Base-by-base conservation (phyloP, 331 rosid species). In the Pyracantha coccinea region DNA sequence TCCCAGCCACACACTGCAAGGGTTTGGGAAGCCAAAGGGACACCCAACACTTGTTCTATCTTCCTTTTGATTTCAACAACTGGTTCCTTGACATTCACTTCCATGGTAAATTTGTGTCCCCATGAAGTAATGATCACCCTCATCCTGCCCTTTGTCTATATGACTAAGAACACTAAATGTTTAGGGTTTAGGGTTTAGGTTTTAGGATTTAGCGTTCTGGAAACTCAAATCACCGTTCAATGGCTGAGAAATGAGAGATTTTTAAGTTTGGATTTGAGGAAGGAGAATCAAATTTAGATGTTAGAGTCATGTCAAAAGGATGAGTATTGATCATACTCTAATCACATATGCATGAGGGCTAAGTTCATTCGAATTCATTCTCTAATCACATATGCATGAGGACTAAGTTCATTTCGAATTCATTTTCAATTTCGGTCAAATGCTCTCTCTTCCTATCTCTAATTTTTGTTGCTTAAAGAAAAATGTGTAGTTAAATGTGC, bases 1-100 rank as follows among this genome's bases (percentile, higher is more conserved):
- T 94, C 99, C 90, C 91, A 88, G 33, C 88, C 97, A 32, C 63
- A 83, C 25, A 90, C 89, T 6, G 85, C 73, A 15, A 94, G 96
- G 67, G 80, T 33, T 72, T 91, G 99, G 59, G 88, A 87, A 82
- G 77, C 83, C 57, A 83, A 78, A 16, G 97, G 88, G 66, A 86
- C 78, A 60, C 84, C 89, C 67, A 86, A 64, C 59, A 85, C 72
- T 79, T 94, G 93, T 79, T 90, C 89, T 72, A 92, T 92, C 81
- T 88, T 88, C 70, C 74, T 82, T 73, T 94, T 92, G 82, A 94
- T 87, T 28, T 84, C 90, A 8, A 74, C 47, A 15, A 94, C 87
- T 27, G 82, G 77, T 78, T 88, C 97, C 85, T 86, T 82, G 73
- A 53, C 32, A 28, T 86, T 84, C 5, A 91, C 83, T 71, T 94